A percentile compares a stretch with the other conserved stretches of the same genome.
Evolutionary conservation across 106 monocot species (phyloP).

Genomic region (Xerophyta viscosa): DNA sequence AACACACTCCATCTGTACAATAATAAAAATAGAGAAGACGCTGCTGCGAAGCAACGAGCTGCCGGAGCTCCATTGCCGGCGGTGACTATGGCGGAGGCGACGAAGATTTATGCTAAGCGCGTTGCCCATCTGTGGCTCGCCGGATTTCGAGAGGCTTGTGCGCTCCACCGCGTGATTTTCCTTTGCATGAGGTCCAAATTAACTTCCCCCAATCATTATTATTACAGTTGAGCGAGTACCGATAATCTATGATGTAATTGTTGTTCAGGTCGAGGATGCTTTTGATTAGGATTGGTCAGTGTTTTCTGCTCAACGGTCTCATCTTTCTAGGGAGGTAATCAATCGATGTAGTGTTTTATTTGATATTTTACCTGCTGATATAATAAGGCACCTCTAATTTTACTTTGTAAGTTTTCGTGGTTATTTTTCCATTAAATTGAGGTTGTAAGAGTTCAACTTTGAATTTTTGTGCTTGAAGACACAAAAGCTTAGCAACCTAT

Average conservation of each 20-base stretch:
- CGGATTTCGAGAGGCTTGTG: constrained; percentile 88
- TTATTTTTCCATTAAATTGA: too few species aligned
- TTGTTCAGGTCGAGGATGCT: constrained; percentile 63
- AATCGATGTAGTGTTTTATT: background rate
- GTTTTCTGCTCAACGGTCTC: constrained; percentile 89
- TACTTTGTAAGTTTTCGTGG: too few species aligned
- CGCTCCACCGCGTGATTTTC: constrained; percentile 63
- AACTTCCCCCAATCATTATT: background rate
- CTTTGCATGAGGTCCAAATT: constrained; percentile 48
- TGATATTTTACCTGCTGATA: too few species aligned
- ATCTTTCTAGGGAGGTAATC: constrained; percentile 90
- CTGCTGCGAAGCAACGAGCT: too few species aligned
- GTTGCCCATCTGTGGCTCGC: constrained; percentile 58
- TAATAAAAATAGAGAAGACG: too few species aligned
- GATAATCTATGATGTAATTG: background rate
- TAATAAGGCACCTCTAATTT: too few species aligned
- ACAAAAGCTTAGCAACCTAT: too few species aligned
- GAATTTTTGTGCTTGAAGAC: too few species aligned
- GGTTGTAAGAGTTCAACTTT: too few species aligned
- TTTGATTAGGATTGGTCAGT: constrained; percentile 67
- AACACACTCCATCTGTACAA: too few species aligned
- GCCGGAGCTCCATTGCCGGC: too few species aligned
- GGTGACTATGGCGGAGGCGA: constrained; percentile 44
- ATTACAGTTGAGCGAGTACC: background rate
- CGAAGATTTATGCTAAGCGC: constrained; percentile 31